Evolutionary conservation across 768 basidiomycete genomes (phyloP).

Genomic region (Mycena leptocephala): DNA sequence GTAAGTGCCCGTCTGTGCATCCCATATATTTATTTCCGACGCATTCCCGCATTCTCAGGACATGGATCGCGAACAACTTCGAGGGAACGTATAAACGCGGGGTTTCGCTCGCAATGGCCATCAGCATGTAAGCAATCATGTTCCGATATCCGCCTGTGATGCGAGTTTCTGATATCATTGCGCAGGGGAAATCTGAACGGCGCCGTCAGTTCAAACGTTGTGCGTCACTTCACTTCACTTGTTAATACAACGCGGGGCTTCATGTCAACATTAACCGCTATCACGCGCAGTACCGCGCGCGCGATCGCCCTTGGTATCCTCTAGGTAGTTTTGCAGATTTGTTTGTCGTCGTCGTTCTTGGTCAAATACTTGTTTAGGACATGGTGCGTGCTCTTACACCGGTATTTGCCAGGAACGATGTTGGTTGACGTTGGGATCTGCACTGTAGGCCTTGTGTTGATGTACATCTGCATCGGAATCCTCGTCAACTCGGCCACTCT

Average conservation of each 20-base stretch:
- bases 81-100: conserved; percentile 85
- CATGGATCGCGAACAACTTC: conserved; percentile 82
- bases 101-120: conserved; percentile 79
- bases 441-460: conserved; percentile 69
- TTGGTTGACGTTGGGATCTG: not conserved
- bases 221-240: conserved; percentile 9
- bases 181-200: conserved; percentile 81
- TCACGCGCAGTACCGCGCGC: conserved; percentile 70
- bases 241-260: not conserved
- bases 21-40: not conserved
- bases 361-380: conserved; percentile 11
- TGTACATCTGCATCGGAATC: conserved; percentile 80
- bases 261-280: conserved; percentile 7
- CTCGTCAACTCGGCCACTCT: conserved; percentile 66
- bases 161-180: not conserved
- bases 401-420: not conserved
- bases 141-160: conserved; percentile 36
- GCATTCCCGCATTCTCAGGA: conserved; percentile 51
- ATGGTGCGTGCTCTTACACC: conserved; percentile 6
- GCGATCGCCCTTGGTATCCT: conserved; percentile 78
- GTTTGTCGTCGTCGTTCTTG: no score
- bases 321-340: conserved; percentile 48
- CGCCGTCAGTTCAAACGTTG: conserved; percentile 80
- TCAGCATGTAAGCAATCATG: conserved; percentile 60
- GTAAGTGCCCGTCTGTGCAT: conserved; percentile 49